phyloP scores from a whole-genome alignment of 116 monocot genomes.

The Dioscorea cayenensis region DNA sequence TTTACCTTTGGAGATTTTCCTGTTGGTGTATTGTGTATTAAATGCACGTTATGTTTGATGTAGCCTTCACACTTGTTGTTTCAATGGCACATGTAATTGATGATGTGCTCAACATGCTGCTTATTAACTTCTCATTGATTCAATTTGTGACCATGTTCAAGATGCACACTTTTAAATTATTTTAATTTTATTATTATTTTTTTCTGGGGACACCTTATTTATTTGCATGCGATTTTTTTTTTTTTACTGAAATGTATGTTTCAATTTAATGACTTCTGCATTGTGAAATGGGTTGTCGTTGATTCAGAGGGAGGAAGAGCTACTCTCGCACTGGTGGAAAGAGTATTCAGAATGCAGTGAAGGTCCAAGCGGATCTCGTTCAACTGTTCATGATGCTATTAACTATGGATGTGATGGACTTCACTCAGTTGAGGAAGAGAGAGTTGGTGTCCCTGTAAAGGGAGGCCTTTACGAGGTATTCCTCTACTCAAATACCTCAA shows the following conservation, averaged over 20 bases:
- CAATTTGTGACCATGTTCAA: too few relatives aligned
- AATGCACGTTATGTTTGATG: too few relatives aligned
- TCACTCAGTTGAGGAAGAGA: conserved; percentile 79
- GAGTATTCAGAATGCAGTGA: conserved; percentile 96
- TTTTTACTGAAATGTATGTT: neutral
- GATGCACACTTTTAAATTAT: neutral
- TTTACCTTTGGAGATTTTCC: too few relatives aligned
- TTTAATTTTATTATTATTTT: too few relatives aligned
- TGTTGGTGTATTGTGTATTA: too few relatives aligned
- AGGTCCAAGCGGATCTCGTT: conserved; percentile 51
- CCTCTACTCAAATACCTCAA: neutral
- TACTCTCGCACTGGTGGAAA: conserved; percentile 93
- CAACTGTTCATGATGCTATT: conserved; percentile 11
- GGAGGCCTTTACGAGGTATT: conserved; percentile 98
- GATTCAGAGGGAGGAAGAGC: conserved; percentile 79
- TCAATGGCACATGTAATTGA: too few relatives aligned
- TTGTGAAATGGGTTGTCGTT: neutral
- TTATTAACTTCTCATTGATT: too few relatives aligned
- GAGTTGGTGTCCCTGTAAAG: conserved; percentile 98
- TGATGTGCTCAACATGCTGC: too few relatives aligned
- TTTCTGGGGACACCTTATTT: too few relatives aligned
- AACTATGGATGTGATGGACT: conserved; percentile 23
- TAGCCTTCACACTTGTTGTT: too few relatives aligned
- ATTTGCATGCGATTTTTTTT: too few relatives aligned
- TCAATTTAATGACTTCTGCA: neutral